Evolutionary conservation across 345 rosid species (phyloP).

Genomic region (Stellera chamaejasme): DNA sequence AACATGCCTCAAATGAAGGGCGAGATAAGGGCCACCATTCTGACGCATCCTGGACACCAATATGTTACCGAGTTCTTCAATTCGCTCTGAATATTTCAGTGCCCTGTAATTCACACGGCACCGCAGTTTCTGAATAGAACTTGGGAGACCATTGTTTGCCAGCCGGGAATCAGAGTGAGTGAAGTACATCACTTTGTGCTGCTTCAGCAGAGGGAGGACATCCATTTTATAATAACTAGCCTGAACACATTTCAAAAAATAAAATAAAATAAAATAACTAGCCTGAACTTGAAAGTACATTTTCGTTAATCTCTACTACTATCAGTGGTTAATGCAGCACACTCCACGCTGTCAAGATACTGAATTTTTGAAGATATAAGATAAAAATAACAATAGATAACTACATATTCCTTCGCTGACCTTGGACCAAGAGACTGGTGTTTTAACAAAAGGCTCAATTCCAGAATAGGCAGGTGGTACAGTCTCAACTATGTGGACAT

Average conservation of each 20-base stretch:
- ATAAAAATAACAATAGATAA: neutral
- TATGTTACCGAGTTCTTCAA: conserved; percentile 67
- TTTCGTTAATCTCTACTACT: conserved; percentile 1
- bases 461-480: conserved; percentile 57
- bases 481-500: conserved; percentile 73
- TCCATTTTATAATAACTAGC: conserved; percentile 75
- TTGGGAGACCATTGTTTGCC: conserved; percentile 71
- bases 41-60: conserved; percentile 76
- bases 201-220: conserved; percentile 70
- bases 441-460: conserved; percentile 59
- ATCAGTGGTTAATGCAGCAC: neutral
- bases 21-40: conserved; percentile 73
- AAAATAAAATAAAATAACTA: too few species aligned
- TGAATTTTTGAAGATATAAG: neutral
- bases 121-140: conserved; percentile 71
- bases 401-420: conserved; percentile 21
- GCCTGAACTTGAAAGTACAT: conserved; percentile 41
- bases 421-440: conserved; percentile 97
- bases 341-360: neutral
- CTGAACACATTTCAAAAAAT: too few species aligned
- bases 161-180: conserved; percentile 94
- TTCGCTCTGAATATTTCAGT: conserved; percentile 69
- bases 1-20: conserved; percentile 86
- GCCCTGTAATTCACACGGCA: conserved; percentile 87
- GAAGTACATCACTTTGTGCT: conserved; percentile 76